Evolutionary conservation across 23 red algal genomes (phyloP).

Genomic region (Cyanidium caldarium): DNA sequence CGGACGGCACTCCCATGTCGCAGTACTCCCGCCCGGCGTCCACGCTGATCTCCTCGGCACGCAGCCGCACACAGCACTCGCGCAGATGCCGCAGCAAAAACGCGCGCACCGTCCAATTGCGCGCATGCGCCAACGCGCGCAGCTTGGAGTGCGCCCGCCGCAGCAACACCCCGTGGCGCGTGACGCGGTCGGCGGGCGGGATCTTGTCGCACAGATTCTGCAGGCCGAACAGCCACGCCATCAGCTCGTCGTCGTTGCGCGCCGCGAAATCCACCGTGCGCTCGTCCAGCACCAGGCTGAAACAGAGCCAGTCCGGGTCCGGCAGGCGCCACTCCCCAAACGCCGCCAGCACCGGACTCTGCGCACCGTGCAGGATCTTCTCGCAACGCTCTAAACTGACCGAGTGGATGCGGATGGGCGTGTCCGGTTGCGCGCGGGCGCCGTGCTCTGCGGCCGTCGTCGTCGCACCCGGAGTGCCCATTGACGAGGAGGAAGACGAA

Average conservation of each 20-base stretch:
- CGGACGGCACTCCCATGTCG: not conserved
- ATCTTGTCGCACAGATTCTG: constrained; percentile 45
- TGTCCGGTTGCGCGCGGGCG: not conserved
- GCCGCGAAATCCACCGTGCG: constrained; percentile 58
- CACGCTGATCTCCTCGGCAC: not conserved
- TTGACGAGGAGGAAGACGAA: too few species aligned
- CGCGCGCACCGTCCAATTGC: constrained; percentile 33
- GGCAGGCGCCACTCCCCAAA: constrained; percentile 10
- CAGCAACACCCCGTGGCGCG: constrained; percentile 15
- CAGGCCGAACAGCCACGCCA: constrained; percentile 59
- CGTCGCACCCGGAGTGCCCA: too few species aligned
- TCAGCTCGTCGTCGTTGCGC: constrained; percentile 39
- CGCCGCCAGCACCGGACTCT: constrained; percentile 24
- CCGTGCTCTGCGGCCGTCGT: not conserved
- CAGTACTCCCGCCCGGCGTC: not conserved
- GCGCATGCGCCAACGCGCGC: constrained; percentile 31
- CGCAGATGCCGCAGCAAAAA: constrained; percentile 42
- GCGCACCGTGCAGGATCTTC: constrained; percentile 43
- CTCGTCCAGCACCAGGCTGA: constrained; percentile 38
- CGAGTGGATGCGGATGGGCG: not conserved
- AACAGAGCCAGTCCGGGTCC: constrained; percentile 70
- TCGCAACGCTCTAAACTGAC: constrained; percentile 16
- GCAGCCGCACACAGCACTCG: constrained; percentile 13
- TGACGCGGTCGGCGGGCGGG: not conserved
- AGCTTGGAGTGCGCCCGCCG: constrained; percentile 40